Evolutionary conservation across 2,329 filamentous ascomycete genomes (phyloP).

Genomic region (Aschersonia sp.): DNA sequence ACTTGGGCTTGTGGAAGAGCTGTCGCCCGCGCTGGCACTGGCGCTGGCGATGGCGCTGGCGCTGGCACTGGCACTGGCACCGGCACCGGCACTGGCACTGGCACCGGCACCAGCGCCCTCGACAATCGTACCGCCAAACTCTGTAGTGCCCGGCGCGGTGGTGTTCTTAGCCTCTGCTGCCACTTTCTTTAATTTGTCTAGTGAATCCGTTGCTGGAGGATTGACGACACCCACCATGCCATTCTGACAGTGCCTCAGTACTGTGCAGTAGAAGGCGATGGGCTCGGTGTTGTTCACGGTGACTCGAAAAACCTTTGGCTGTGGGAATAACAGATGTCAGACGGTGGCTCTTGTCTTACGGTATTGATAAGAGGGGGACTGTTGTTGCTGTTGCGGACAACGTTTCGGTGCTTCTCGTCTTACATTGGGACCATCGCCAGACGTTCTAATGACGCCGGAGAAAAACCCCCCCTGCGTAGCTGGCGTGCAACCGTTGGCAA

Average conservation of each 20-base stretch:
- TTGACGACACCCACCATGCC: conserved; percentile 18
- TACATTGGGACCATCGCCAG: neutral
- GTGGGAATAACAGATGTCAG: neutral
- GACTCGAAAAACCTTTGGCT: conserved; percentile 10
- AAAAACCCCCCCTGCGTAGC: conserved; percentile 4
- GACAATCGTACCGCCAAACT: conserved; percentile 6
- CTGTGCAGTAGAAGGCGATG: conserved; percentile 16
- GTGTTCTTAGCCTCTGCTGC: conserved; percentile 4
- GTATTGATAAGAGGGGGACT: too few species aligned
- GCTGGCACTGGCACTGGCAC: too few species aligned
- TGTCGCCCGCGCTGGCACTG: neutral
- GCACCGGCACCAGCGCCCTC: neutral
- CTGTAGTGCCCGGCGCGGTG: conserved; percentile 2
- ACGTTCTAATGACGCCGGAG: conserved; percentile 5
- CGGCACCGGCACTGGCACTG: too few species aligned
- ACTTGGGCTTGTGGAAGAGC: neutral
- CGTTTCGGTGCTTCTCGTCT: too few species aligned
- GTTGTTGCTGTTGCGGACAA: too few species aligned
- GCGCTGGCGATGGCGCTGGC: too few species aligned
- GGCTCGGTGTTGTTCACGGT: conserved; percentile 14
- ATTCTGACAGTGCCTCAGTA: conserved; percentile 12
- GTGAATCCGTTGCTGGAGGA: conserved; percentile 8
- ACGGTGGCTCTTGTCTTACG: neutral
- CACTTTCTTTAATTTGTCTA: conserved; percentile 6
- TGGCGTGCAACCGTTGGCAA: conserved; percentile 32